Base-by-base conservation (phyloP, 495 filamentous ascomycete species). In the Viridothelium virens region DNA sequence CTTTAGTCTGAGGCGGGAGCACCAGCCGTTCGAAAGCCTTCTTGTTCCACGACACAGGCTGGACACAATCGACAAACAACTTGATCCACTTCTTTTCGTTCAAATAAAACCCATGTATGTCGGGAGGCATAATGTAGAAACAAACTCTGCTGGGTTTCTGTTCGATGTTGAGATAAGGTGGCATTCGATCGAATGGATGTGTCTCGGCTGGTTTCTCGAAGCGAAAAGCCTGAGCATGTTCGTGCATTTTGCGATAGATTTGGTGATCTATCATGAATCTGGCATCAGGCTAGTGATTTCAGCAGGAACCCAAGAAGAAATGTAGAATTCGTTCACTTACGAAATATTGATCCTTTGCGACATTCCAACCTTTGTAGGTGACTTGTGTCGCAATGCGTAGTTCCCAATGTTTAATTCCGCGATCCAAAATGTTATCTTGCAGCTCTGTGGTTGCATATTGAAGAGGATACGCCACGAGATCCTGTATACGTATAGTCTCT, bases 21-120 rank as follows among this genome's bases (percentile, higher is more conserved):
- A 71, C 69, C 46, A 71, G 62, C 38, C 66, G 46, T 2, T 71
- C 67, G 53, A 69, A 71, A 56, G 67, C 68, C 34, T 65, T 56
- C 18, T 56, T 38, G 53, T 69, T 66, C 69, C 69, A 70, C n/a
- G 46, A 38, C 2, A 64, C 44, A 9, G 62, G 14, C 14, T 38
- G 33, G 4, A 70, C 37, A 31, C 63, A 66, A 63, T 70, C 67
- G n/a, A 70, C 61, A 39, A 66, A 65, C 14, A 70, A 61, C 10
- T 66, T 50, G 44, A 70, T 41, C 63, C 63, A 70, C 6, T 53
- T 7, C 61, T 70, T 70, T 61, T 70, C 69, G 11, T 47, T 67
- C 31, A 70, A 66, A 33, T 66, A 68, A 62, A 70, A 70, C 14
- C 69, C 69, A 37, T 67, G 69, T 9, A 70, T 36, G 36, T 59